These are phyloP conservation scores for Salix viminalis DNA, from an alignment of 345 rosid genomes.

Conservation along the genomic window DNA sequence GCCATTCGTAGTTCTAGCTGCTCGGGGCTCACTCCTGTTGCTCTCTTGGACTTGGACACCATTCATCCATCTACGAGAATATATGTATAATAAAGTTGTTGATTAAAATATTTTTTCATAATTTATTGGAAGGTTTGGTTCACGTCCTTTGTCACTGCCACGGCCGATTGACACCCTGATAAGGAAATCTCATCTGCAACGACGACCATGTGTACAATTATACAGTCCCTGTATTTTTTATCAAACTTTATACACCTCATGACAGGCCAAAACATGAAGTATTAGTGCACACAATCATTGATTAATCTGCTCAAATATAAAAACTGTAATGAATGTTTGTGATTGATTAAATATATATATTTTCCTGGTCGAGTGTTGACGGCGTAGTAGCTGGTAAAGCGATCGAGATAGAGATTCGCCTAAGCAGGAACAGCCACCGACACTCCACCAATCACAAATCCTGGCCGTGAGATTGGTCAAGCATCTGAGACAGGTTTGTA, in stretches of 20 bases:
- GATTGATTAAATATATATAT: neutral
- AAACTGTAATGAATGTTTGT: neutral
- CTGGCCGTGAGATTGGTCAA: neutral
- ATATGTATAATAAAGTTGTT: neutral
- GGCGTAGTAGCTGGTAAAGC: neutral
- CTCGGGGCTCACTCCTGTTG: neutral
- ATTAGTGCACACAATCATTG: neutral
- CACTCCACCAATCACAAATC: neutral
- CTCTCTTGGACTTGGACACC: neutral
- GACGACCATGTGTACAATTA: neutral
- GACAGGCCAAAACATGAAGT: neutral
- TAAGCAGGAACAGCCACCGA: neutral
- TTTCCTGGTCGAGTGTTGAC: neutral
- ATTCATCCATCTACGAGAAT: neutral
- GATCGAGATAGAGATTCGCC: neutral
- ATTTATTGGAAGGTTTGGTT: neutral
- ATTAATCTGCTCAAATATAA: neutral
- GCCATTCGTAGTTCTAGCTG: neutral
- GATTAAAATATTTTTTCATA: neutral
- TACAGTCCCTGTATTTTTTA: neutral
- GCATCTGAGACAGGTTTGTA: neutral
- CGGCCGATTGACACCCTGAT: neutral
- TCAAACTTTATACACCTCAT: neutral
- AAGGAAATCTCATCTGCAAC: neutral
- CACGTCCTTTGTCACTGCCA: neutral